A percentile compares a stretch with the other conserved stretches of the same genome.
Conservation (phyloP, 2,329 filamentous ascomycete genomes). For the Arthrobotrys iridis region DNA sequence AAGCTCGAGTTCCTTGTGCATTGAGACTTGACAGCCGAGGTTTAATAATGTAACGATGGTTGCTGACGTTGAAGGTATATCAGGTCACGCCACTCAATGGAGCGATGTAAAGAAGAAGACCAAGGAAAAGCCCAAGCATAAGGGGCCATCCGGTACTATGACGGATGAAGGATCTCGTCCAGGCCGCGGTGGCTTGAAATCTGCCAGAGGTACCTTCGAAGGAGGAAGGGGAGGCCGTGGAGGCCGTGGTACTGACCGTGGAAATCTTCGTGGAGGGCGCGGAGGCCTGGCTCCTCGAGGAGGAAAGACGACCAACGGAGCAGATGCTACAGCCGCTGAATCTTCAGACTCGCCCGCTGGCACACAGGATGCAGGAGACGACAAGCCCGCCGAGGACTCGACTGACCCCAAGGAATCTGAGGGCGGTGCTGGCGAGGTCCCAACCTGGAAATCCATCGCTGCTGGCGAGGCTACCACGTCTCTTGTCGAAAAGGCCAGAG, state of each 20-base stretch:
- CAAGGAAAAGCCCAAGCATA: slow-evolving; percentile 76
- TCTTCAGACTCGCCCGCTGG: slow-evolving; percentile 36
- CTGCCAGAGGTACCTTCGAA: slow-evolving; percentile 61
- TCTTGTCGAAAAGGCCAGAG: slow-evolving; percentile 35
- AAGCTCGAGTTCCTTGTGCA: slow-evolving; percentile 55
- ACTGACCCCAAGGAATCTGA: slow-evolving; percentile 15
- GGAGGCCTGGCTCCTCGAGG: slow-evolving; percentile 75
- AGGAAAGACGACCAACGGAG: slow-evolving; percentile 71
- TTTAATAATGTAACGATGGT: slow-evolving; percentile 22
- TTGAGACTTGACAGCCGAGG: not conserved
- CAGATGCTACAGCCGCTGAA: slow-evolving; percentile 63
- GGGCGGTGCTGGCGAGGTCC: slow-evolving; percentile 1
- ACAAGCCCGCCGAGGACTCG: slow-evolving; percentile 21
- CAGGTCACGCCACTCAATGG: slow-evolving; percentile 84
- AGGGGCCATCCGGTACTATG: slow-evolving; percentile 72
- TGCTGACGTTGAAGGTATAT: slow-evolving; percentile 49
- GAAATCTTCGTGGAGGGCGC: slow-evolving; percentile 70
- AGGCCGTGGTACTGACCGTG: slow-evolving; percentile 66
- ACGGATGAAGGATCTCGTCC: slow-evolving; percentile 66
- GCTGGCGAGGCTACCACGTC: slow-evolving; percentile 34
- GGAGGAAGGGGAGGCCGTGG: slow-evolving; percentile 71
- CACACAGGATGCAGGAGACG: slow-evolving; percentile 34
- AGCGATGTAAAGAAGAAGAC: slow-evolving; percentile 82
- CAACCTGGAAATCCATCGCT: slow-evolving; percentile 37
- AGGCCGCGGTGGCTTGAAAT: slow-evolving; percentile 59